Evolutionary conservation across 1,284 basidiomycete species (phyloP).

Genomic region (Exsudoporus floridanus): DNA sequence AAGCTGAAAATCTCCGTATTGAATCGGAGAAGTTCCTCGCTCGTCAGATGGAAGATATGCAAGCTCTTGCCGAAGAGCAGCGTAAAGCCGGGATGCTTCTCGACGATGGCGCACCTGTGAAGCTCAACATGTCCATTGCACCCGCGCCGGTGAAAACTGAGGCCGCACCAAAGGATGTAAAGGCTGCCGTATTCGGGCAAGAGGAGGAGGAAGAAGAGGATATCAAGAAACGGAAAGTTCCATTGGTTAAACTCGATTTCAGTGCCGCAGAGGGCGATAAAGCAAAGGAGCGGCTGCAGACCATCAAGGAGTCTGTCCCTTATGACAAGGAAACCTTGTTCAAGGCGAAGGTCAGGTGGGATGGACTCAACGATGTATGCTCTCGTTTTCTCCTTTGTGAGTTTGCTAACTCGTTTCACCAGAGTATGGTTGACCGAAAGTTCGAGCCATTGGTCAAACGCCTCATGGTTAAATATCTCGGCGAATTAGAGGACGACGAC

Average conservation of each 20-base stretch:
- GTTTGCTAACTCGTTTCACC: slow-evolving; percentile 4
- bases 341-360: slow-evolving; percentile 82
- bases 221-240: slow-evolving; percentile 75
- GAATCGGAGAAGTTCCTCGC: slow-evolving; percentile 89
- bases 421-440: slow-evolving; percentile 79
- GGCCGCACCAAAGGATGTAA: slow-evolving; percentile 47
- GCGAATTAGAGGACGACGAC: slow-evolving; percentile 86
- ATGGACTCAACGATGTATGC: slow-evolving; percentile 78
- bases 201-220: slow-evolving; percentile 84
- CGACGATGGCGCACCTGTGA: slow-evolving; percentile 86
- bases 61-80: slow-evolving; percentile 82
- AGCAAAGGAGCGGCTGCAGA: slow-evolving; percentile 73
- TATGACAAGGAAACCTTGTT: slow-evolving; percentile 73
- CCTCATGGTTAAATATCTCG: slow-evolving; percentile 80
- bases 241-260: slow-evolving; percentile 84
- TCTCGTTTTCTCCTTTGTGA: slow-evolving; percentile 29
- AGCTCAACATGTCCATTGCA: slow-evolving; percentile 71
- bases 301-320: slow-evolving; percentile 69
- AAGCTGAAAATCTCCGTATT: slow-evolving; percentile 76
- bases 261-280: slow-evolving; percentile 76
- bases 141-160: slow-evolving; percentile 49
- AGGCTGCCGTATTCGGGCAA: slow-evolving; percentile 62
- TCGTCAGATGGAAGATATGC: slow-evolving; percentile 88
- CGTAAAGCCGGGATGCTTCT: slow-evolving; percentile 85
- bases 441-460: slow-evolving; percentile 76